Evolutionary conservation across 31 red algal species (phyloP), one percentile per base, ranked within the genome.

Genomic region (Bonnemaisonia californica): DNA sequence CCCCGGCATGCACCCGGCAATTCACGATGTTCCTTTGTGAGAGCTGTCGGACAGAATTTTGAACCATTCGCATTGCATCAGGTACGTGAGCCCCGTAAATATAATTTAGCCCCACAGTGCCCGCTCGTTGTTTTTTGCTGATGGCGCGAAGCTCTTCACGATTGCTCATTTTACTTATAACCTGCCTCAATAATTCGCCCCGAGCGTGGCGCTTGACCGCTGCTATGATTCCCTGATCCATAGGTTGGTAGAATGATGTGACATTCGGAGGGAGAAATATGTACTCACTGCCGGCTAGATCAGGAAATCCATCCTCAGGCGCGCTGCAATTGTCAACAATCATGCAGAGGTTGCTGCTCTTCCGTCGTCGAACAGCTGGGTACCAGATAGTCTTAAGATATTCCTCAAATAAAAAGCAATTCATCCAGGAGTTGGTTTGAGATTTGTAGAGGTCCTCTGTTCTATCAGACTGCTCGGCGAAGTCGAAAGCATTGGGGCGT

Each of bases 391-490:
- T 4, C 21, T 79, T 24, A 31, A 81, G 69, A 32, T 22, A 38
- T 33, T 48, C n/a, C 28, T 58, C 21, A 55, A 81, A 81, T 27
- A 33, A 33, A 12, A 55, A 24, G 27, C n/a, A 16, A 41, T 81
- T 38, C 35, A 62, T 57, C 78, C 78, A 81, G 12, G 78, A 4
- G 8, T 51, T 69, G 36, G 41, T 69, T 54, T 81, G 62, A 19
- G n/a, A 48, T n/a, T 69, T 69, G 63, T 81, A 81, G 21, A 37
- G 62, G 32, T 69, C 38, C 13, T 30, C 65, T 54, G 36, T 37
- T 1, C 12, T 41, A 22, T 0, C 70, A 23, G 24, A 23, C n/a
- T 18, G 68, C 54, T 54, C 29, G 29, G 19, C 37, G 22, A 77
- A 23, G 24, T 16, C 42, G 57, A 51, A 81, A 81, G 62, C 78